Conservation (phyloP, 164 flowering plant species). For the Hamamelis virginiana region DNA sequence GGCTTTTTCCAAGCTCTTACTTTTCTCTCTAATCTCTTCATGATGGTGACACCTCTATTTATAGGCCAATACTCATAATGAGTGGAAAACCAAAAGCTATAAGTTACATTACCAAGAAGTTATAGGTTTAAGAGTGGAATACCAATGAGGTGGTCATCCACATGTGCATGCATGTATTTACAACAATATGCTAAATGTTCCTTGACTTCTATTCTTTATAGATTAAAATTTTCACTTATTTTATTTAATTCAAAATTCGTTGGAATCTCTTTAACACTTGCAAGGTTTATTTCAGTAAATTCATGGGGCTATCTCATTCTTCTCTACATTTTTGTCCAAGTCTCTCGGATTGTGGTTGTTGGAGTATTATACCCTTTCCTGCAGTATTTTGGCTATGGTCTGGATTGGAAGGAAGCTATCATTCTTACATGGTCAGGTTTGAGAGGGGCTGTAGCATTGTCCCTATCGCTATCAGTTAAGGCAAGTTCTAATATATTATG, state of each 20-base stretch:
- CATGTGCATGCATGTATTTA: too few relatives aligned
- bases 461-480: conserved; percentile 86
- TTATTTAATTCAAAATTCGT: conserved; percentile 3
- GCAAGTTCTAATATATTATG: conserved; percentile 37
- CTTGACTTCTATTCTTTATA: too few relatives aligned
- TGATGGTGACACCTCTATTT: too few relatives aligned
- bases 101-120: too few relatives aligned
- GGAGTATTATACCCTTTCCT: conserved; percentile 67
- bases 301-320: conserved; percentile 87
- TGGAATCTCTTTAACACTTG: not conserved
- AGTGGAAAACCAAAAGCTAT: too few relatives aligned
- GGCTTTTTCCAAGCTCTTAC: too few relatives aligned
- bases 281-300: conserved; percentile 40
- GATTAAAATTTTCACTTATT: too few relatives aligned
- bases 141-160: too few relatives aligned
- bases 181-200: too few relatives aligned
- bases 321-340: conserved; percentile 69
- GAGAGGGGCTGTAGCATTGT: conserved; percentile 90
- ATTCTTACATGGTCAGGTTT: conserved; percentile 91
- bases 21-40: too few relatives aligned
- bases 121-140: too few relatives aligned
- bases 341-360: conserved; percentile 72
- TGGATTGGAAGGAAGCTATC: conserved; percentile 90
- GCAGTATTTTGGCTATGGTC: conserved; percentile 81
- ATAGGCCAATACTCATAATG: too few relatives aligned